A percentile compares a stretch with the other conserved stretches of the same genome.
Conservation (phyloP, 257 asterid genomes). For the Ehretia macrophylla region DNA sequence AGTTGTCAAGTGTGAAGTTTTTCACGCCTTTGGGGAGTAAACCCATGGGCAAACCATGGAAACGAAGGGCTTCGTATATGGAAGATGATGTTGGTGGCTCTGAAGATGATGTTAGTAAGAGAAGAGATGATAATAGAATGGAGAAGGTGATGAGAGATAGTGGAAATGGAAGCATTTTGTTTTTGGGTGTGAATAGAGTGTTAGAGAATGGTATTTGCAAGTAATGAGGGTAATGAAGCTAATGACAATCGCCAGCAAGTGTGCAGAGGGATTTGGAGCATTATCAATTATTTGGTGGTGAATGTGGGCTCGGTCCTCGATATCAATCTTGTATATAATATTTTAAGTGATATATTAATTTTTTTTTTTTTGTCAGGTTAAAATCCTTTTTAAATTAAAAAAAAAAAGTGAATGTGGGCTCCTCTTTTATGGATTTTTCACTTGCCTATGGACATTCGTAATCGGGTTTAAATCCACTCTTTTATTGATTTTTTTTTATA, state of each 20-base stretch:
- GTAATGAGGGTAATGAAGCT: not conserved
- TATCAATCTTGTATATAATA: too few species aligned
- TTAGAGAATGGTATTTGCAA: conserved; percentile 18
- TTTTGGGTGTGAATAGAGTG: conserved; percentile 1
- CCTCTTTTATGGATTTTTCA: conserved; percentile 4
- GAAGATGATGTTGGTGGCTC: conserved; percentile 24
- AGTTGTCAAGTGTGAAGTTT: conserved; percentile 50
- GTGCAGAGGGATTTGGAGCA: conserved; percentile 44
- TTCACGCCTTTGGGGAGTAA: conserved; percentile 81
- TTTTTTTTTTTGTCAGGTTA: too few species aligned
- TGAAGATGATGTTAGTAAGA: conserved; percentile 12
- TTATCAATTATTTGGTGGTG: conserved; percentile 59
- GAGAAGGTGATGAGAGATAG: conserved; percentile 19
- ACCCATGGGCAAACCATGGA: conserved; percentile 81
- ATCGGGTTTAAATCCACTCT: too few species aligned
- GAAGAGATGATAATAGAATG: conserved; percentile 16
- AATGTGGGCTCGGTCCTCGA: conserved; percentile 10
- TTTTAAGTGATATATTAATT: too few species aligned
- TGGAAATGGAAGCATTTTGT: conserved; percentile 32
- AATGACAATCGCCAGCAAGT: conserved; percentile 46
- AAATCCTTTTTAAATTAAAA: too few species aligned
- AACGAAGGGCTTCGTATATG: conserved; percentile 60
- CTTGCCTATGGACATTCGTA: conserved; percentile 9
- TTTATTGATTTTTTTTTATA: too few species aligned
- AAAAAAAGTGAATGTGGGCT: too few species aligned